phyloP scores from a whole-genome alignment of 2,329 filamentous ascomycete genomes.

The Berkeleyomyces basicola region DNA sequence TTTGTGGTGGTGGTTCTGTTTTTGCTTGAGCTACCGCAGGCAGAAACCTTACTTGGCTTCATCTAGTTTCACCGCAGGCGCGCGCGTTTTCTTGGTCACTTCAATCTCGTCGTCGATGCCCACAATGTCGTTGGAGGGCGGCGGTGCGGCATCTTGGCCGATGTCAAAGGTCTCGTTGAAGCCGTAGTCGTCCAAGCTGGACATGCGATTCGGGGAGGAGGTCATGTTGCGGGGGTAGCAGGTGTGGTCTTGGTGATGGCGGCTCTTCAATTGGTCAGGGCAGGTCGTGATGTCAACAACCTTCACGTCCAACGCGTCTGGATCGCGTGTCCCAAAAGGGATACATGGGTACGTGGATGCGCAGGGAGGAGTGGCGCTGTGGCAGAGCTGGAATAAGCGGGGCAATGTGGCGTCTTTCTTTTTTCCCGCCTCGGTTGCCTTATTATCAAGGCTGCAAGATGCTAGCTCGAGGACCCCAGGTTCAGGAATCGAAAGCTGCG shows the following conservation, averaged over 20 bases:
- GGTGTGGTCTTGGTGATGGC: not conserved
- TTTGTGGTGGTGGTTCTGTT: too few relatives aligned
- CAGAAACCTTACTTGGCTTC: slow-evolving; percentile 43
- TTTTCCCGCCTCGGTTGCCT: too few relatives aligned
- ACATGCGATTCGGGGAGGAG: slow-evolving; percentile 22
- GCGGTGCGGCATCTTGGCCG: slow-evolving; percentile 22
- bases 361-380: not conserved
- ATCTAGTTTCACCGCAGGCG: slow-evolving; percentile 70
- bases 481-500: not conserved
- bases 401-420: too few relatives aligned
- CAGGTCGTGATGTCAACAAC: too few relatives aligned
- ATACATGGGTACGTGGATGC: slow-evolving; percentile 2
- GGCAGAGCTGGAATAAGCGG: not conserved
- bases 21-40: not conserved
- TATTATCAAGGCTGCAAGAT: not conserved
- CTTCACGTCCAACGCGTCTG: not conserved
- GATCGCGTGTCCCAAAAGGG: slow-evolving; percentile 5
- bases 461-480: not conserved
- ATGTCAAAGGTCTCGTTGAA: slow-evolving; percentile 35
- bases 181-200: slow-evolving; percentile 64
- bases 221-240: not conserved
- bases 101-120: slow-evolving; percentile 80
- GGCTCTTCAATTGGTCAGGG: too few relatives aligned
- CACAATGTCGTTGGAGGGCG: slow-evolving; percentile 33
- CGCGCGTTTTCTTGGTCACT: slow-evolving; percentile 55